A percentile compares a stretch with the other conserved stretches of the same genome.
These are phyloP conservation scores for Leucosporidium yakuticum DNA, from an alignment of 768 basidiomycete species.

Conservation along the genomic window DNA sequence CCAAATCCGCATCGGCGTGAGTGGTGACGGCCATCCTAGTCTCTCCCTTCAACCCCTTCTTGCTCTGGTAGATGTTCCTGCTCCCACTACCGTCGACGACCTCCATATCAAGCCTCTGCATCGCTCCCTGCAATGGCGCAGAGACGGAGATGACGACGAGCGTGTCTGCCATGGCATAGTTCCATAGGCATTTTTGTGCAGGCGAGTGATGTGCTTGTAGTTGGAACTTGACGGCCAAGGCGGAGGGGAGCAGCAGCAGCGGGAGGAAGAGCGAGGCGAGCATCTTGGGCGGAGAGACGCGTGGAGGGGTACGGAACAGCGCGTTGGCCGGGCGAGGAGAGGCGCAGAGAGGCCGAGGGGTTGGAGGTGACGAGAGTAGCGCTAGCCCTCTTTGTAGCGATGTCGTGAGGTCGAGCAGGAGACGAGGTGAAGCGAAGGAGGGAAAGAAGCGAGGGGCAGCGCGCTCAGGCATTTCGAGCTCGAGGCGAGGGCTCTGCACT, in stretches of 20 bases:
- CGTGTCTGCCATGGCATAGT: conserved; percentile 73
- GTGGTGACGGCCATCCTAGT: conserved; percentile 88
- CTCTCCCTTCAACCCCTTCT: conserved; percentile 80
- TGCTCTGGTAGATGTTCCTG: conserved; percentile 84
- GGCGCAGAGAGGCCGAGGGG: too few relatives aligned
- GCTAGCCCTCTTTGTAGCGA: too few relatives aligned
- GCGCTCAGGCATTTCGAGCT: too few relatives aligned
- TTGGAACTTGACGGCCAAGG: conserved; percentile 73
- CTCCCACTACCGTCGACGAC: conserved; percentile 80
- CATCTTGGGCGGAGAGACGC: too few relatives aligned
- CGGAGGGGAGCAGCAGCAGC: not conserved
- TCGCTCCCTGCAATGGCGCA: conserved; percentile 50
- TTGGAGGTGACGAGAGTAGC: too few relatives aligned
- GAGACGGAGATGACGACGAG: conserved; percentile 96
- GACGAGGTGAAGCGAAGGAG: too few relatives aligned
- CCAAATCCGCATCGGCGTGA: conserved; percentile 87
- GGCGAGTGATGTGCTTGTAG: conserved; percentile 69
- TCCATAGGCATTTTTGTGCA: conserved; percentile 85
- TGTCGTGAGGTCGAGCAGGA: too few relatives aligned
- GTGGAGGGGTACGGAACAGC: too few relatives aligned
- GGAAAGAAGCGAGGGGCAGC: too few relatives aligned
- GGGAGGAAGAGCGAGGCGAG: not conserved
- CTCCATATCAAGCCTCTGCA: conserved; percentile 74
- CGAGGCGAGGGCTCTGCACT: too few relatives aligned
- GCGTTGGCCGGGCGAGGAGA: too few relatives aligned